A percentile compares a stretch with the other conserved stretches of the same genome.
These are phyloP conservation scores for Yamadazyma trypodendri DNA, from an alignment of 1,139 yeast species.

Conservation along the genomic window DNA sequence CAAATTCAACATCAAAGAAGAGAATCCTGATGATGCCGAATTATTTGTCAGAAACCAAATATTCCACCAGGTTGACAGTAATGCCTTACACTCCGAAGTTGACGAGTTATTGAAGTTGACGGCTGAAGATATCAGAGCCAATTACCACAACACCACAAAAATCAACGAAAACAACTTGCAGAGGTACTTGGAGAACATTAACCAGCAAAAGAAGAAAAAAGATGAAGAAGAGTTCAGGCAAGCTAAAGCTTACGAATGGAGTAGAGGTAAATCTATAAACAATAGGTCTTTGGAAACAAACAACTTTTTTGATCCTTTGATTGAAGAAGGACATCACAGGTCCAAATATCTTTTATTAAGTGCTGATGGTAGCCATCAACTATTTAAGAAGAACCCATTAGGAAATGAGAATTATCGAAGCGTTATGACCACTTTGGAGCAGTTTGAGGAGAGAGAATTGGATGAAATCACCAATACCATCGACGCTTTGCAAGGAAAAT, in stretches of 20 bases:
- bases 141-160: constrained; percentile 8
- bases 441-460: constrained; percentile 33
- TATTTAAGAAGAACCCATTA: constrained; percentile 36
- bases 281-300: constrained; percentile 42
- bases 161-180: constrained; percentile 14
- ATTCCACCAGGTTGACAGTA: constrained; percentile 13
- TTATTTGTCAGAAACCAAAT: constrained; percentile 18
- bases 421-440: constrained; percentile 43
- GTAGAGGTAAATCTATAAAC: constrained; percentile 29
- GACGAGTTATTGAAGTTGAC: constrained; percentile 17
- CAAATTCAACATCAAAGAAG: constrained; percentile 15
- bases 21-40: constrained; percentile 17
- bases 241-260: constrained; percentile 55
- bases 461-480: constrained; percentile 23
- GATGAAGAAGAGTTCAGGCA: constrained; percentile 49
- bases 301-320: constrained; percentile 51
- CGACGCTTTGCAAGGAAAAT: constrained; percentile 26
- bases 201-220: constrained; percentile 33
- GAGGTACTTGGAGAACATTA: constrained; percentile 44
- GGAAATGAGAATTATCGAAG: constrained; percentile 38
- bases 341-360: constrained; percentile 47
- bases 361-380: constrained; percentile 34
- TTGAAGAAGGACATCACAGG: neutral
- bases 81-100: constrained; percentile 11
- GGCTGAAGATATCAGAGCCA: constrained; percentile 17